These are phyloP conservation scores for Zygosaccharomyces bisporus DNA, from an alignment of 805 yeast genomes.

Conservation along the genomic window DNA sequence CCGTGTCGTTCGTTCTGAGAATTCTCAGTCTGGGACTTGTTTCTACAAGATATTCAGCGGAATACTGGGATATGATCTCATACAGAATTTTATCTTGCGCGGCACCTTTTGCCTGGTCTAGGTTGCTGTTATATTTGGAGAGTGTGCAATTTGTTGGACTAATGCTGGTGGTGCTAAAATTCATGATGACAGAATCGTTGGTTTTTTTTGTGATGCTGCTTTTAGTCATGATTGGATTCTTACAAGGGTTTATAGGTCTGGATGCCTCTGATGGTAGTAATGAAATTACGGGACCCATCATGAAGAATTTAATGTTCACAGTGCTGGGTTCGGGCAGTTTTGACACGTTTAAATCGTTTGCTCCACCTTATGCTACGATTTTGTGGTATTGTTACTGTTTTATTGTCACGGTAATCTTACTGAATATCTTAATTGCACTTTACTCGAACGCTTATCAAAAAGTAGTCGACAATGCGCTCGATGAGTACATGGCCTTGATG, in stretches of 20 bases:
- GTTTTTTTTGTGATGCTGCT: conserved; percentile 71
- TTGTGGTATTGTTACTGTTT: conserved; percentile 76
- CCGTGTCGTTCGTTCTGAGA: conserved; percentile 53
- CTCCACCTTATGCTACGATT: conserved; percentile 81
- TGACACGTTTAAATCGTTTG: conserved; percentile 63
- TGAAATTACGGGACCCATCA: conserved; percentile 64
- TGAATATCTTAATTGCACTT: conserved; percentile 80
- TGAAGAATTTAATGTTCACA: conserved; percentile 63
- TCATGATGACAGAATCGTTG: conserved; percentile 84
- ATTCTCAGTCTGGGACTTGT: conserved; percentile 36
- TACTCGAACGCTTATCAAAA: conserved; percentile 80
- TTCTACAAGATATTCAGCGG: conserved; percentile 23
- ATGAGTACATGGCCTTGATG: conserved; percentile 79
- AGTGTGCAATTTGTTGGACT: conserved; percentile 81
- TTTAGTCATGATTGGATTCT: conserved; percentile 71
- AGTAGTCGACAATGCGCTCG: conserved; percentile 76
- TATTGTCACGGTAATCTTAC: conserved; percentile 65
- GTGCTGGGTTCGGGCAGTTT: conserved; percentile 74
- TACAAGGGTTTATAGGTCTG: conserved; percentile 82
- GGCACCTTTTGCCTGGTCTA: conserved; percentile 83
- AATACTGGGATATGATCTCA: conserved; percentile 51
- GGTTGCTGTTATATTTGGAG: conserved; percentile 72
- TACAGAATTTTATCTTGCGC: conserved; percentile 72
- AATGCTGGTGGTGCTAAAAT: conserved; percentile 78
- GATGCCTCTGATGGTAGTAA: conserved; percentile 84